Evolutionary conservation across 192 early-diverging fungal genomes (phyloP).

Genomic region (Entomortierella lignicola): DNA sequence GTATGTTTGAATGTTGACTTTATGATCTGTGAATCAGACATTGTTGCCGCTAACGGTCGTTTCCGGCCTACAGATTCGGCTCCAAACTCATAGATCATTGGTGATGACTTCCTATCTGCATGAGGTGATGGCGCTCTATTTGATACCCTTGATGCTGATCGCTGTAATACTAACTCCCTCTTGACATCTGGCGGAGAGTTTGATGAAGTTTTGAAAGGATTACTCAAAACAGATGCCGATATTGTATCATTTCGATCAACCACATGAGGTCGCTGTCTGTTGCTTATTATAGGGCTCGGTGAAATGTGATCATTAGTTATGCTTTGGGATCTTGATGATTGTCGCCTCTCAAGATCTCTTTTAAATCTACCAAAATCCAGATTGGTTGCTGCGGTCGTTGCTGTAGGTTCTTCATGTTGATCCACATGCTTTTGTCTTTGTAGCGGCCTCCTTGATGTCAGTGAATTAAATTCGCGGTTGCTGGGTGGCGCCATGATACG

Average conservation of each 20-base stretch:
- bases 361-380: conserved; percentile 48
- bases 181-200: not conserved
- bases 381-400: not conserved
- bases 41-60: conserved; percentile 14
- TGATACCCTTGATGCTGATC: not conserved
- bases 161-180: not conserved
- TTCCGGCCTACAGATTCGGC: conserved; percentile 7
- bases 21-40: not conserved
- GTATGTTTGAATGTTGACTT: not conserved
- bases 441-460: not conserved
- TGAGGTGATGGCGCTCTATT: not conserved
- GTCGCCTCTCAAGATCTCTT: conserved; percentile 33
- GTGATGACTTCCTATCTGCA: not conserved
- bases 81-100: conserved; percentile 12
- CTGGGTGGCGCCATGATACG: not conserved
- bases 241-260: not conserved
- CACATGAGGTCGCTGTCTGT: not conserved
- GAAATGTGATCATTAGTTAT: not conserved
- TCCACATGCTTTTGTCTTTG: not conserved
- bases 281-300: not conserved
- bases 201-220: not conserved
- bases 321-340: not conserved
- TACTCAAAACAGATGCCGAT: conserved; percentile 1
- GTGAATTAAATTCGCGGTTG: not conserved
- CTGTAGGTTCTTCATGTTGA: not conserved